Evolutionary conservation across 352 stramenopile genomes (phyloP), one percentile per base, ranked within the genome.

Genomic region (Thraustotheca clavata): DNA sequence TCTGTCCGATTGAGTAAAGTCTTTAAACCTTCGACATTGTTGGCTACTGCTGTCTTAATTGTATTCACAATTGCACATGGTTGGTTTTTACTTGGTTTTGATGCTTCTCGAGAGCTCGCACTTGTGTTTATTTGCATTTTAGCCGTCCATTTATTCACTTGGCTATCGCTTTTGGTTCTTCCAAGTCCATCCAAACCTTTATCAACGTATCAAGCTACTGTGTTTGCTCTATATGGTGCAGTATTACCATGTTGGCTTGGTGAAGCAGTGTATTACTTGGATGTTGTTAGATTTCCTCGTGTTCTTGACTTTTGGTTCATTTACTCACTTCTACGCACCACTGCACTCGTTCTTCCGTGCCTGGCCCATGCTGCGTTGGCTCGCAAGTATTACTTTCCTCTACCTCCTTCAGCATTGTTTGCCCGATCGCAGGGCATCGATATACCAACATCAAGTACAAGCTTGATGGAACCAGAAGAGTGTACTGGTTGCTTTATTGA

Each of bases 401-500:
- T 55, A 9, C 57, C 57, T 2, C 57, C 57, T 16, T 40, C 38
- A 1, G 57, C 57, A 6, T 33, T 54, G 35, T 65, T 65, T 39
- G 57, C 36, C 9, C 57, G 57, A 14, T 31, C 47, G 18, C 38
- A 65, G 24, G 57, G 57, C 14, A 41, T 29, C 35, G 33, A 12
- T 16, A 12, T 12, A 11, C 14, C 24, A 11, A 41, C 9, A 18
- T 18, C 43, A 47, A 22, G 34, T 20, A 49, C 50, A 1, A 7
- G 7, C 7, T 34, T 48, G 33, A 85, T 92, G 40, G 87, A 81
- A 6, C 78, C 83, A 41, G 85, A 91, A 48, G 88, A 86, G 50
- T 94, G 85, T 33, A 80, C 81, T 0, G 81, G 86, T 43, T 94
- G 85, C 60, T 59, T 94, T 32, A 89, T 85, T 39, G 83, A 94